Evolutionary conservation across 495 filamentous ascomycete species (phyloP), one percentile per base, ranked within the genome.

Genomic region (Hypoxylon trugodes): DNA sequence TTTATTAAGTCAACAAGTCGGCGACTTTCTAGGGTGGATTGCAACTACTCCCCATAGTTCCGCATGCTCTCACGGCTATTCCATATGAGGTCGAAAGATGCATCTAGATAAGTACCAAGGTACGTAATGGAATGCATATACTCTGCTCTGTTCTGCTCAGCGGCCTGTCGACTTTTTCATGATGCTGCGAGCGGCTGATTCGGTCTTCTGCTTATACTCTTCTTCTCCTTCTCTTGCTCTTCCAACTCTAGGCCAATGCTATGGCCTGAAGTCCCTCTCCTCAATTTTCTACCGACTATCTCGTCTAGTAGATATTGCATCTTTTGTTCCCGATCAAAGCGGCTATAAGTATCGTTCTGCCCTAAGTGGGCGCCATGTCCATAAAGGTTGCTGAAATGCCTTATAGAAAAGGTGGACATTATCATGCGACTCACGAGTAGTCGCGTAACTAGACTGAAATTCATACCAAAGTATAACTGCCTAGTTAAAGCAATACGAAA

Each of bases 1-100:
- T 53, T 32, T 12, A 61, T 52, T 61, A 38, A 51, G 5, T 66
- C 45, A 54, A 15, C 33, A 50, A 66, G n/a, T 26, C 38, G 37
- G 47, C 25, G 33, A 13, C 52, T 51, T 46, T 28, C 45, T 53
- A 61, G 35, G 16, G 19, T 35, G 24, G 7, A 40, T 22, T 35
- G 56, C 41, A 42, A 47, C 41, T 50, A 51, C 47, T 41, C 43
- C 28, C 40, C 10, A 40, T 48, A 26, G 30, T 13, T 43, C 35
- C 12, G 37, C 33, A 10, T 12, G 43, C 12, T 22, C 15, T 42
- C 30, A 24, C 38, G 45, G 18, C 24, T 32, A 26, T 61, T 13
- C 49, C 22, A 19, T 48, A 7, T 43, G 32, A 40, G 15, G 21
- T 16, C 0, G 15, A 22, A 12, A 28, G 3, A 49, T 56, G 63